phyloP scores from a whole-genome alignment of 805 yeast genomes.

The Barnettozyma vustinii region DNA sequence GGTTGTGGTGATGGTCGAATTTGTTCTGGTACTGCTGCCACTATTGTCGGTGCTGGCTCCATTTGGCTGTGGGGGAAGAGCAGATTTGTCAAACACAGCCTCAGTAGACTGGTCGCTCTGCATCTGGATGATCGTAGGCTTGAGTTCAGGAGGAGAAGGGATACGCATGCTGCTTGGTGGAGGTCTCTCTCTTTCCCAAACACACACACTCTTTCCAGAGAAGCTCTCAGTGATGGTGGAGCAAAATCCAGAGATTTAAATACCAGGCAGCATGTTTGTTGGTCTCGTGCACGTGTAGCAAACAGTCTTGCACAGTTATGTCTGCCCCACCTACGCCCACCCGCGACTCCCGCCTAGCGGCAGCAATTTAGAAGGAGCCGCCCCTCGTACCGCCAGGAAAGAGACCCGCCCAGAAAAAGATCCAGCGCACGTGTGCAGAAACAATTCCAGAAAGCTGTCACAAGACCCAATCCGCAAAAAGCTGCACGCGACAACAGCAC shows the following conservation, averaged over 20 bases:
- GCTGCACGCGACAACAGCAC: not conserved
- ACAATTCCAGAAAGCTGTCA: not conserved
- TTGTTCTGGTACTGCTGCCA: not conserved
- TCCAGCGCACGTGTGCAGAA: not conserved
- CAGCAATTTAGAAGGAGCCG: not conserved
- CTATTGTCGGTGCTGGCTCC: constrained; percentile 3
- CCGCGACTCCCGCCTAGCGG: not conserved
- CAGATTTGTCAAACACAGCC: constrained; percentile 2
- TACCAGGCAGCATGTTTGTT: not conserved
- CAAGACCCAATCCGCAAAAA: not conserved
- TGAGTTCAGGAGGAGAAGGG: constrained; percentile 44
- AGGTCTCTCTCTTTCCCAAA: not conserved
- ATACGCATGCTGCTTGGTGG: constrained; percentile 10
- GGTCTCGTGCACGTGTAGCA: not conserved
- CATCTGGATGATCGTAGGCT: constrained; percentile 43
- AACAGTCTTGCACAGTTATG: not conserved
- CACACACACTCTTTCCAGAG: too few species aligned
- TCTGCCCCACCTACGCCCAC: not conserved
- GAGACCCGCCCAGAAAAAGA: not conserved
- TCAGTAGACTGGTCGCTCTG: constrained; percentile 13
- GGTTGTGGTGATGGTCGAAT: not conserved
- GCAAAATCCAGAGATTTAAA: not conserved
- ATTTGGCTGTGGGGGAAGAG: constrained; percentile 3
- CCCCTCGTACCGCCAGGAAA: too few species aligned
- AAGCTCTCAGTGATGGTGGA: not conserved